These are phyloP conservation scores for Karstenula rhodostoma DNA, from an alignment of 2,329 filamentous ascomycete species.

Conservation along the genomic window DNA sequence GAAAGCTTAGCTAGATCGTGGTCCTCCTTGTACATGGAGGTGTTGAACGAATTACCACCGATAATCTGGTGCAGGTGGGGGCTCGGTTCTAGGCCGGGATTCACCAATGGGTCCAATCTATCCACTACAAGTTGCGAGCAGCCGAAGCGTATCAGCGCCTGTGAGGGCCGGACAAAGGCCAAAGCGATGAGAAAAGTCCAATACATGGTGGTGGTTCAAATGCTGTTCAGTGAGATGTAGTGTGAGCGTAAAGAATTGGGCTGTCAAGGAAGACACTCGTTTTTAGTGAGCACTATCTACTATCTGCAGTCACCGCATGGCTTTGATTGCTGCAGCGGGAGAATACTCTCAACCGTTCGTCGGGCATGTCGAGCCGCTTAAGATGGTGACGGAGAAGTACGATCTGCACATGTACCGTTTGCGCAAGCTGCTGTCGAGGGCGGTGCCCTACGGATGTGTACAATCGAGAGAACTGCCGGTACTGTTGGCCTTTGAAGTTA, in stretches of 20 bases:
- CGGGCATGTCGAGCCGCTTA: not conserved
- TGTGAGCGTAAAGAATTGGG: not conserved
- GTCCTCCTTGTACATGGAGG: slow-evolving; percentile 30
- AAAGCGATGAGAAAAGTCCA: slow-evolving; percentile 23
- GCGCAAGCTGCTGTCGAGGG: not conserved
- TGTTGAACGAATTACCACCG: slow-evolving; percentile 36
- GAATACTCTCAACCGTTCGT: not conserved
- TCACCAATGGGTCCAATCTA: slow-evolving; percentile 34
- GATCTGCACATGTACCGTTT: not conserved
- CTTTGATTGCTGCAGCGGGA: slow-evolving; percentile 3
- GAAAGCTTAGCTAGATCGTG: slow-evolving; percentile 32
- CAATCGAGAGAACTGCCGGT: slow-evolving; percentile 4
- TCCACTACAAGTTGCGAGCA: slow-evolving; percentile 31
- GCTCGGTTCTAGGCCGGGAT: slow-evolving; percentile 30
- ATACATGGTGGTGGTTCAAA: slow-evolving; percentile 22
- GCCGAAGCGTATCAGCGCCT: slow-evolving; percentile 22
- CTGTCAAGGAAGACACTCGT: not conserved
- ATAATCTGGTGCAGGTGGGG: slow-evolving; percentile 40
- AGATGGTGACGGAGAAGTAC: not conserved
- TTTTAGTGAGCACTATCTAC: slow-evolving; percentile 7
- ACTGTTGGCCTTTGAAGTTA: not conserved
- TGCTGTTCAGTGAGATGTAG: not conserved
- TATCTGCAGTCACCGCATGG: not conserved
- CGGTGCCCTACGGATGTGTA: not conserved
- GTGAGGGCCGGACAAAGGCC: slow-evolving; percentile 27